Percentiles rank a stretch among this genome's conserved stretches.
phyloP scores from a whole-genome alignment of 164 flowering plant genomes.

The Tetrastigma voinierianum region DNA sequence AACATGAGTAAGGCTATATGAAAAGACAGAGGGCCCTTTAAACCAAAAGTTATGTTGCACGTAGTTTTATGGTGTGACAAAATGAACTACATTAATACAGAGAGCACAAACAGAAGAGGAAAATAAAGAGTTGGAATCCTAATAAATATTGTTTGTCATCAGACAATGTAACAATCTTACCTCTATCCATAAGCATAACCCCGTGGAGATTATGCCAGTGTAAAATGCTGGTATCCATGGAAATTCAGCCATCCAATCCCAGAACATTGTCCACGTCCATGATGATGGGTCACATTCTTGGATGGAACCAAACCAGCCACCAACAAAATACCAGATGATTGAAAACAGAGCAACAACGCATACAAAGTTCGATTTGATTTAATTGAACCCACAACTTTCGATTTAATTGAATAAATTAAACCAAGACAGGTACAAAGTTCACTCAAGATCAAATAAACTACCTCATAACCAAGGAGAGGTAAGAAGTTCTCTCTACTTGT shows the following conservation, averaged over 20 bases:
- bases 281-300: constrained; percentile 34
- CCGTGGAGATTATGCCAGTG: constrained; percentile 78
- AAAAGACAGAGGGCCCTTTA: too few species aligned
- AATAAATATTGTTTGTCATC: background rate
- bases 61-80: too few species aligned
- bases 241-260: constrained; percentile 49
- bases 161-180: constrained; percentile 28
- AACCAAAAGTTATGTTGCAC: too few species aligned
- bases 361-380: too few species aligned
- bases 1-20: too few species aligned
- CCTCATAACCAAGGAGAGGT: constrained; percentile 86
- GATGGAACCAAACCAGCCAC: constrained; percentile 33
- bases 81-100: too few species aligned
- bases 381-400: background rate
- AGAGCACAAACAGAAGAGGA: background rate
- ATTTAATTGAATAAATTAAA: background rate
- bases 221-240: constrained; percentile 92
- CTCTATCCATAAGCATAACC: constrained; percentile 84
- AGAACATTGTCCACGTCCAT: constrained; percentile 46
- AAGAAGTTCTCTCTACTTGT: constrained; percentile 55
- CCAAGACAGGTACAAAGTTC: background rate
- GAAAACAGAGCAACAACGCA: constrained; percentile 62
- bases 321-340: constrained; percentile 53
- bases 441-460: constrained; percentile 19
- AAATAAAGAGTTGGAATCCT: background rate